Conservation (phyloP, 148 eudicot genomes). For the Agrostemma githago region DNA sequence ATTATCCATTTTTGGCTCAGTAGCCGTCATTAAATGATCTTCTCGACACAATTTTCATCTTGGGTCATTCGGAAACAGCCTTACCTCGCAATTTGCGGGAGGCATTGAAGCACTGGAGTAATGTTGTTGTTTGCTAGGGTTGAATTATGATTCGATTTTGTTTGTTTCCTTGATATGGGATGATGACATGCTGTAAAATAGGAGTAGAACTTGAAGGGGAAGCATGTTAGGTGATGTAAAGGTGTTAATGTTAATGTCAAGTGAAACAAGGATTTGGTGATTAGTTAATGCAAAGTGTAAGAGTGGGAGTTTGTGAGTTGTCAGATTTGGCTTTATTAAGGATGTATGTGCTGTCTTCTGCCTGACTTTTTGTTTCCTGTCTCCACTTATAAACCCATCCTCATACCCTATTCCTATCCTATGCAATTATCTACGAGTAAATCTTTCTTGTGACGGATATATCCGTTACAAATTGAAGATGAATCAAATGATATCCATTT, state of each 20-base stretch:
- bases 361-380: conserved; percentile 30
- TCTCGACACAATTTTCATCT: too few species aligned
- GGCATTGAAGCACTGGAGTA: too few species aligned
- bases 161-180: neutral
- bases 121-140: neutral
- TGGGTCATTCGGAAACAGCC: too few species aligned
- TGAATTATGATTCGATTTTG: neutral
- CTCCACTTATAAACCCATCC: conserved; percentile 17
- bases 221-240: conserved; percentile 17
- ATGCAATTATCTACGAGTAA: too few species aligned
- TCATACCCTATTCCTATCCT: too few species aligned
- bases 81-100: too few species aligned
- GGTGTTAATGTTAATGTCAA: conserved; percentile 15
- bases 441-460: too few species aligned
- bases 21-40: too few species aligned
- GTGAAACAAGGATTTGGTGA: conserved; percentile 8
- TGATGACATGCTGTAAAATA: conserved; percentile 5
- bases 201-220: neutral
- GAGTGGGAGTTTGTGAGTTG: conserved; percentile 26
- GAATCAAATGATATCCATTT: too few species aligned
- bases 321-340: conserved; percentile 34
- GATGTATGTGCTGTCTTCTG: conserved; percentile 13
- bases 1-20: too few species aligned
- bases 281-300: conserved; percentile 11
- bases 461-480: too few species aligned